Evolutionary conservation across 2,329 filamentous ascomycete species (phyloP).

Genomic region (Myriosclerotinia curreyana): DNA sequence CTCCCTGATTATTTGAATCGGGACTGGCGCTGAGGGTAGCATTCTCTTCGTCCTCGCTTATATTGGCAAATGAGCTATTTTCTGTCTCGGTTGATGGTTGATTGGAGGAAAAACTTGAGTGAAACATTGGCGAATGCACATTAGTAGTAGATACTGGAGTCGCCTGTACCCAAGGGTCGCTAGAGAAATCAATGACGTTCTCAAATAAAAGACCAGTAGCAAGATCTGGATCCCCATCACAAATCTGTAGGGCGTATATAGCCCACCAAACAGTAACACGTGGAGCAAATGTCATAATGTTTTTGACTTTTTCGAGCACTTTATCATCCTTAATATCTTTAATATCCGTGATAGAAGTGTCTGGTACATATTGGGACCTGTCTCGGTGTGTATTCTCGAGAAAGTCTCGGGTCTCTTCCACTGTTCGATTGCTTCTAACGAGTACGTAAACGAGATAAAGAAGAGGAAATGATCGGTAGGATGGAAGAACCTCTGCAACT

Average conservation of each 20-base stretch:
- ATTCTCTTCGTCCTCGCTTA: not conserved
- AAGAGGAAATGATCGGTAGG: constrained; percentile 9
- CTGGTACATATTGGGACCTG: not conserved
- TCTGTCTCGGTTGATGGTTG: not conserved
- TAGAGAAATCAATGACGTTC: not conserved
- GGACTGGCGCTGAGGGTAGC: not conserved
- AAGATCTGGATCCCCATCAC: not conserved
- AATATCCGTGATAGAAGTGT: not conserved
- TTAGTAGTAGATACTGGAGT: not conserved
- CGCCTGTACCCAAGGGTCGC: not conserved
- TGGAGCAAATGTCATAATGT: not conserved
- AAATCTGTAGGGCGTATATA: constrained; percentile 5
- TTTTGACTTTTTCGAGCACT: not conserved
- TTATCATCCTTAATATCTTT: not conserved
- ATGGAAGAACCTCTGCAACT: not conserved
- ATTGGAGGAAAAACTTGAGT: not conserved
- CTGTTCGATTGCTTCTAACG: not conserved
- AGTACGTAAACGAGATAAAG: constrained; percentile 10
- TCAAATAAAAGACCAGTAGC: constrained; percentile 9
- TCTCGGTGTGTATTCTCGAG: not conserved
- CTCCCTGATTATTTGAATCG: not conserved
- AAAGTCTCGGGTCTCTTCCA: not conserved
- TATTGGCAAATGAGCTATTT: not conserved
- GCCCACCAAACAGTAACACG: constrained; percentile 11
- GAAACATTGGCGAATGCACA: not conserved